phyloP scores from a whole-genome alignment of 2,329 filamentous ascomycete genomes.

The Chaetomium olivaceum region DNA sequence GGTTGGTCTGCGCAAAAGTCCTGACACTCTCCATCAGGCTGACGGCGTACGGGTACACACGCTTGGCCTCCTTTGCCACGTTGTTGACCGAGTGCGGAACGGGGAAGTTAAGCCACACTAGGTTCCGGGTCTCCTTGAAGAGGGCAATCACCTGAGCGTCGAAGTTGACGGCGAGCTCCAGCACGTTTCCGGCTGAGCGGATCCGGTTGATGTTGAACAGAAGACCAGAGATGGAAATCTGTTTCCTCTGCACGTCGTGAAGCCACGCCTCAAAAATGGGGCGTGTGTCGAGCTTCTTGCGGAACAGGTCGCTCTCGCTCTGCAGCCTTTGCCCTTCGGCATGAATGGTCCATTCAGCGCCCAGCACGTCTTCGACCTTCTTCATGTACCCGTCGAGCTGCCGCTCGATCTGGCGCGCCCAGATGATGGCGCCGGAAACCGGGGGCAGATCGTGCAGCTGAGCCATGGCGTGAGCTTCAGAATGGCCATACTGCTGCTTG shows the following conservation, averaged over 20 bases:
- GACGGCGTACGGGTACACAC: slow-evolving; percentile 96
- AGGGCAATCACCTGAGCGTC: slow-evolving; percentile 95
- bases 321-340: slow-evolving; percentile 93
- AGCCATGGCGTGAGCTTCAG: slow-evolving; percentile 96
- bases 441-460: slow-evolving; percentile 94
- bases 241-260: slow-evolving; percentile 81
- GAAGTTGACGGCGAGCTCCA: slow-evolving; percentile 94
- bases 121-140: slow-evolving; percentile 97
- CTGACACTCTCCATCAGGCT: slow-evolving; percentile 99
- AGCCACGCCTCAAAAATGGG: slow-evolving; percentile 97
- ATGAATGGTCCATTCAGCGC: slow-evolving; percentile 91
- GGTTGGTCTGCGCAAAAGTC: slow-evolving; percentile 84
- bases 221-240: slow-evolving; percentile 87
- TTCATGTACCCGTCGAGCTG: slow-evolving; percentile 97
- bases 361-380: slow-evolving; percentile 97
- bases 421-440: slow-evolving; percentile 95
- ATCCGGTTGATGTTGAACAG: slow-evolving; percentile 89
- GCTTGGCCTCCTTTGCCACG: slow-evolving; percentile 97
- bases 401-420: slow-evolving; percentile 94
- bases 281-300: slow-evolving; percentile 91
- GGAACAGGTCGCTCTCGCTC: slow-evolving; percentile 87
- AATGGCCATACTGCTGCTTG: slow-evolving; percentile 98
- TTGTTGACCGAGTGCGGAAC: slow-evolving; percentile 94
- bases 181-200: slow-evolving; percentile 81
- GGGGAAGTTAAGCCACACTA: slow-evolving; percentile 91